These are phyloP conservation scores for Aspergillus ibericus DNA, from an alignment of 2,329 filamentous ascomycete genomes.

Conservation along the genomic window DNA sequence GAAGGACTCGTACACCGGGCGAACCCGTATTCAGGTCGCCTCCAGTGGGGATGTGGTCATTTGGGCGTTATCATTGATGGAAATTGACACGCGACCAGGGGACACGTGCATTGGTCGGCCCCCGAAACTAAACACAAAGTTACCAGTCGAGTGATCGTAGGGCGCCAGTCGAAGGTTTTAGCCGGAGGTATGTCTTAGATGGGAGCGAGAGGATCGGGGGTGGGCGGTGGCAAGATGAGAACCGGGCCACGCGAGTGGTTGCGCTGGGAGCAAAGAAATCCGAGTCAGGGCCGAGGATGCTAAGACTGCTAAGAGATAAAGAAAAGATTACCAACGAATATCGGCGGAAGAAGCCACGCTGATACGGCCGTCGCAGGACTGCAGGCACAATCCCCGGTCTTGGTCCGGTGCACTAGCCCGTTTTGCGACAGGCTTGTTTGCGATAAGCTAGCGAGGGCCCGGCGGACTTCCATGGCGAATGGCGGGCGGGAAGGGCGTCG, in stretches of 20 bases:
- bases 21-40: not conserved
- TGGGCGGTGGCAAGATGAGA: not conserved
- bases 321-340: constrained; percentile 1
- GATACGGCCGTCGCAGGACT: not conserved
- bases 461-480: not conserved
- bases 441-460: constrained; percentile 15
- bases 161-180: not conserved
- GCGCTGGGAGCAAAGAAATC: not conserved
- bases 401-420: not conserved
- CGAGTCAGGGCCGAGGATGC: not conserved
- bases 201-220: not conserved
- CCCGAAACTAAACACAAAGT: not conserved
- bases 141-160: not conserved
- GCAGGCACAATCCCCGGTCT: not conserved
- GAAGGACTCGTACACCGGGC: not conserved
- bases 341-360: not conserved
- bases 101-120: not conserved
- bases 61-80: not conserved
- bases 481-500: not conserved
- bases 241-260: not conserved
- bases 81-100: not conserved
- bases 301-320: not conserved
- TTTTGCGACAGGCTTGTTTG: constrained; percentile 14
- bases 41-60: not conserved
- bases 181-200: not conserved